A percentile compares a stretch with the other conserved stretches of the same genome.
phyloP scores from a whole-genome alignment of 1,139 yeast species.

The Kodamaea fungicola region DNA sequence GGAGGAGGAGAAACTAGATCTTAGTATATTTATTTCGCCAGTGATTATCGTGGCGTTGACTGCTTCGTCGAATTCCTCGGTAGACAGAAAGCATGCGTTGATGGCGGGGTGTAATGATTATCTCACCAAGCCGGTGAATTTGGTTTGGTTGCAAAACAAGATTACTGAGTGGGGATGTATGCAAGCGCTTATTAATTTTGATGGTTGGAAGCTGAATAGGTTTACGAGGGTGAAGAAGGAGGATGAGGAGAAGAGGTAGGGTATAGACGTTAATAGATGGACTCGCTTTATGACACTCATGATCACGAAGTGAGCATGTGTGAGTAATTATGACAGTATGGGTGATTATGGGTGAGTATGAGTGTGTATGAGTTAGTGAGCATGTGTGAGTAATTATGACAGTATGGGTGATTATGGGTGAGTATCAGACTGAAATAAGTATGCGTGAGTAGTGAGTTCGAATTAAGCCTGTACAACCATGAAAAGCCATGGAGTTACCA shows the following conservation, averaged over 20 bases:
- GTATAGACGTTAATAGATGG: not conserved
- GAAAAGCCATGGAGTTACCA: too few relatives aligned
- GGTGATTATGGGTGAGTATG: too few relatives aligned
- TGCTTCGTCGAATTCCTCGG: constrained; percentile 78
- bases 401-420: too few relatives aligned
- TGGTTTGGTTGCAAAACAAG: constrained; percentile 91
- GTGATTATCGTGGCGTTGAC: constrained; percentile 95
- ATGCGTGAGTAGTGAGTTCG: too few relatives aligned
- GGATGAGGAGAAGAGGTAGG: constrained; percentile 5
- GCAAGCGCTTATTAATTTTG: constrained; percentile 97
- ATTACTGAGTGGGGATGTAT: constrained; percentile 96
- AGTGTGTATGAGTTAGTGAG: too few relatives aligned
- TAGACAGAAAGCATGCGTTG: constrained; percentile 85
- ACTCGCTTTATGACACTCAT: not conserved
- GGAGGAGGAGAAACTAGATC: constrained; percentile 53
- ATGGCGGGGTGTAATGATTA: constrained; percentile 98
- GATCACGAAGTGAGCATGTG: not conserved
- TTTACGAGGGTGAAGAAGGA: constrained; percentile 2
- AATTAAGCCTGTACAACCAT: too few relatives aligned
- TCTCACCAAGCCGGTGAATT: constrained; percentile 92
- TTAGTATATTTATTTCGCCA: constrained; percentile 71
- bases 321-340: too few relatives aligned
- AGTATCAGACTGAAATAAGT: too few relatives aligned
- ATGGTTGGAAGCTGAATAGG: constrained; percentile 69
- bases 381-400: too few relatives aligned